These are phyloP conservation scores for Tylopilus sp. DNA, from an alignment of 768 basidiomycete species.

Conservation along the genomic window DNA sequence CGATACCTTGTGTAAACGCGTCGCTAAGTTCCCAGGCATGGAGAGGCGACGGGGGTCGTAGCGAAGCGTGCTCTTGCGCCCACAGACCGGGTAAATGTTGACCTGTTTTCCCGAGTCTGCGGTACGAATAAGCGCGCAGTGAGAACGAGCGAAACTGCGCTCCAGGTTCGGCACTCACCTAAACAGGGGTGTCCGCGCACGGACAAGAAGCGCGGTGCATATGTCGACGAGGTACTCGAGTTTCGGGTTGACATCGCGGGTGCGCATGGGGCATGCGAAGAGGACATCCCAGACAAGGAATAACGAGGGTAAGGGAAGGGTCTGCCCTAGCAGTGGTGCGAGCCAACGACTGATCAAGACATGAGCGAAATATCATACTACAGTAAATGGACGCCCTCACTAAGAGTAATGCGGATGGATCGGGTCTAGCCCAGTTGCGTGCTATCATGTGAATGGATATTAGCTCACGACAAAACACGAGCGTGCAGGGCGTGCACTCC, in stretches of 20 bases:
- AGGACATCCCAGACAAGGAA: conserved; percentile 69
- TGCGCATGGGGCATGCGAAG: conserved; percentile 55
- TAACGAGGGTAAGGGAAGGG: conserved; percentile 60
- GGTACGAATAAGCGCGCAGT: background rate
- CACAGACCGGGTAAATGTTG: conserved; percentile 49
- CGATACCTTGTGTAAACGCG: conserved; percentile 63
- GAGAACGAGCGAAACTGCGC: background rate
- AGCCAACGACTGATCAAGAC: conserved; percentile 61
- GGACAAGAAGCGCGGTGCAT: conserved; percentile 65
- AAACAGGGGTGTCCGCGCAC: conserved; percentile 50
- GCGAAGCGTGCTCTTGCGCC: conserved; percentile 40
- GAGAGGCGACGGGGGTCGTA: conserved; percentile 41
- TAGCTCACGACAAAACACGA: background rate
- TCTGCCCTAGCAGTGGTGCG: conserved; percentile 66
- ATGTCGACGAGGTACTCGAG: conserved; percentile 68
- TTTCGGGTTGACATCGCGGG: conserved; percentile 53
- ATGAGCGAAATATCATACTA: background rate
- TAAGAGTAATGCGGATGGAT: conserved; percentile 75
- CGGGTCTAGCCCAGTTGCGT: conserved; percentile 64
- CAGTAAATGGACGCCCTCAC: conserved; percentile 41
- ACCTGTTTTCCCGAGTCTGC: conserved; percentile 53
- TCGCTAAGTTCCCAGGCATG: conserved; percentile 54
- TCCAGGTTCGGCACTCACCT: conserved; percentile 38
- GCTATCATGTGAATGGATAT: conserved; percentile 34
- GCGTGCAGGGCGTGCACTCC: background rate